Conservation (phyloP, 2,329 filamentous ascomycete species). For the Monilinia vaccinii-corymbosi region DNA sequence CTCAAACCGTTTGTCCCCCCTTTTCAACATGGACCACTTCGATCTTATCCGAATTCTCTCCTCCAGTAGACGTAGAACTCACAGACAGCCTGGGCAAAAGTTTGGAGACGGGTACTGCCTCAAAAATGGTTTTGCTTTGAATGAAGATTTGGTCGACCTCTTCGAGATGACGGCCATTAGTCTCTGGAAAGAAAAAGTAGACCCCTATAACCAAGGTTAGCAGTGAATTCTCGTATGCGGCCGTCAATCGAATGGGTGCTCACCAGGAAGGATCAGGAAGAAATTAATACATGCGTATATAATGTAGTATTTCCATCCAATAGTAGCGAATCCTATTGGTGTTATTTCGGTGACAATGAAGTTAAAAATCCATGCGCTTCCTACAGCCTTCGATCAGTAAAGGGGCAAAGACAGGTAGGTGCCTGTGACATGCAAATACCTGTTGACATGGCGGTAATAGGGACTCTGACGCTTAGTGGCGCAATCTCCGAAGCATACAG, state of each 20-base stretch:
- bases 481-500: conserved; percentile 50
- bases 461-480: conserved; percentile 40
- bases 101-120: neutral
- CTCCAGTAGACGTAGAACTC: neutral
- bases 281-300: conserved; percentile 43
- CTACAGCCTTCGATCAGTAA: neutral
- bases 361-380: conserved; percentile 10
- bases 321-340: conserved; percentile 36
- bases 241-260: neutral
- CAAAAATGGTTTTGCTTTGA: conserved; percentile 2
- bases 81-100: neutral
- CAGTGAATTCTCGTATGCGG: neutral
- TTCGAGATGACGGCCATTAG: conserved; percentile 36
- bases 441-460: conserved; percentile 9
- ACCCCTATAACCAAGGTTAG: conserved; percentile 33
- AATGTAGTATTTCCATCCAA: conserved; percentile 53
- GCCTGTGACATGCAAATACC: neutral
- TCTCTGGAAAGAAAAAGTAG: conserved; percentile 47
- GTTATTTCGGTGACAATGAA: conserved; percentile 26
- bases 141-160: conserved; percentile 25
- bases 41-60: neutral
- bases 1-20: neutral
- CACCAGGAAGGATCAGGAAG: conserved; percentile 5
- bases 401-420: neutral
- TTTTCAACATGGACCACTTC: neutral